Evolutionary conservation across 257 asterid genomes (phyloP).

Genomic region (Scutellaria minor): DNA sequence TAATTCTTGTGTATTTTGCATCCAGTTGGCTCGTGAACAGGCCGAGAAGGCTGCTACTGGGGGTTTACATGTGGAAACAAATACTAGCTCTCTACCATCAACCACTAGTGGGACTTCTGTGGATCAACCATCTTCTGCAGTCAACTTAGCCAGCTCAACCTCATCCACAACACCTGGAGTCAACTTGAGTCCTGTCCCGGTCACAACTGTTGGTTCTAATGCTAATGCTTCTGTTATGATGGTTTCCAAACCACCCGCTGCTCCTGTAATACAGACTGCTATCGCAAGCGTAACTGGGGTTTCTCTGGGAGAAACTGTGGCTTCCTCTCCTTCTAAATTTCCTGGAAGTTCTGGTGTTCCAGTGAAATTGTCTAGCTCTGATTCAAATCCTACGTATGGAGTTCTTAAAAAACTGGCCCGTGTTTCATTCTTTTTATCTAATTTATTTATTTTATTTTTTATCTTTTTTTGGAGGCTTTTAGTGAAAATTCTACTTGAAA

Average conservation of each 20-base stretch:
- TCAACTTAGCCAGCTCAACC: slow-evolving; percentile 50
- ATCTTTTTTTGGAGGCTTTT: background rate
- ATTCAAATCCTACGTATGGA: slow-evolving; percentile 46
- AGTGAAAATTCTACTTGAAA: slow-evolving; percentile 30
- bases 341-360: slow-evolving; percentile 52
- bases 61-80: slow-evolving; percentile 53
- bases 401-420: slow-evolving; percentile 19
- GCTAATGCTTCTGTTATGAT: slow-evolving; percentile 51
- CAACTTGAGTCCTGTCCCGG: slow-evolving; percentile 61
- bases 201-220: slow-evolving; percentile 56
- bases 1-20: slow-evolving; percentile 39
- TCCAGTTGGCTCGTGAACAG: slow-evolving; percentile 89
- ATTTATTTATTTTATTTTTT: background rate
- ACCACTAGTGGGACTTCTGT: slow-evolving; percentile 47
- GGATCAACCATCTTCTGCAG: slow-evolving; percentile 58
- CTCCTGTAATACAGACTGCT: slow-evolving; percentile 50
- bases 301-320: slow-evolving; percentile 47
- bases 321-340: slow-evolving; percentile 56
- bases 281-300: slow-evolving; percentile 45
- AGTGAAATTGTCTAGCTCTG: slow-evolving; percentile 41
- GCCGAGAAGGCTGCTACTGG: slow-evolving; percentile 73
- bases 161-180: slow-evolving; percentile 50
- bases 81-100: slow-evolving; percentile 47
- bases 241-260: slow-evolving; percentile 61
- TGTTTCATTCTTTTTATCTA: background rate